These are phyloP conservation scores for Alternaria arbusti DNA, from an alignment of 2,329 filamentous ascomycete genomes.

Conservation along the genomic window DNA sequence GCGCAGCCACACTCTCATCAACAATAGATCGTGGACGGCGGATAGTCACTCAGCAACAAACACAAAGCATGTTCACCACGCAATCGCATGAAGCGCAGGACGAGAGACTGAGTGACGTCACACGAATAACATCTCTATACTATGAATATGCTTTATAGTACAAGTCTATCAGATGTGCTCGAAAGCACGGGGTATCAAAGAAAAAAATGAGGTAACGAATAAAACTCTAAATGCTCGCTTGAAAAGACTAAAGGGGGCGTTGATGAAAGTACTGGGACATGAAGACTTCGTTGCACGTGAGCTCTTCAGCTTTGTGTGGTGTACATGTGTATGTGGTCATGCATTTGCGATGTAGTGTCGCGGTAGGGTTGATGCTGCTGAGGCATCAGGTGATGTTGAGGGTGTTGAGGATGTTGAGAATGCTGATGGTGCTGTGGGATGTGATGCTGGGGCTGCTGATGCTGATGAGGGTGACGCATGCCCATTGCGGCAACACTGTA, in stretches of 20 bases:
- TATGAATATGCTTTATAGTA: slow-evolving; percentile 17
- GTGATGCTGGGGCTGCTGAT: slow-evolving; percentile 19
- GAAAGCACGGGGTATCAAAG: slow-evolving; percentile 26
- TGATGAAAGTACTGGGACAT: not conserved
- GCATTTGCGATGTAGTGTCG: slow-evolving; percentile 24
- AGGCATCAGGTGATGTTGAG: slow-evolving; percentile 31
- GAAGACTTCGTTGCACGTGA: slow-evolving; percentile 2
- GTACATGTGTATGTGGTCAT: slow-evolving; percentile 34
- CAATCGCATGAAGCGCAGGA: not conserved
- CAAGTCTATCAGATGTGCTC: slow-evolving; percentile 22
- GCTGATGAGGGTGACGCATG: slow-evolving; percentile 29
- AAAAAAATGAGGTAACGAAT: slow-evolving; percentile 11
- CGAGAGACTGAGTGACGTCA: not conserved
- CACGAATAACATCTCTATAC: not conserved
- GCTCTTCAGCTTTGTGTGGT: slow-evolving; percentile 24
- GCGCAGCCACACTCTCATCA: not conserved
- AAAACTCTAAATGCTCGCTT: slow-evolving; percentile 25
- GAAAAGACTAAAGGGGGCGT: slow-evolving; percentile 3
- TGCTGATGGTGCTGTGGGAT: slow-evolving; percentile 24
- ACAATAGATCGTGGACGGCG: not conserved
- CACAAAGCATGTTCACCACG: not conserved
- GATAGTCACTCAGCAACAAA: not conserved
- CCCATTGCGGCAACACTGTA: slow-evolving; percentile 28
- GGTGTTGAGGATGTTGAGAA: slow-evolving; percentile 11
- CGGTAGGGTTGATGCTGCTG: slow-evolving; percentile 27